A percentile compares a stretch with the other conserved stretches of the same genome.
These are phyloP conservation scores for Quercus aquifolioides DNA, from an alignment of 306 rosid species.

Conservation along the genomic window DNA sequence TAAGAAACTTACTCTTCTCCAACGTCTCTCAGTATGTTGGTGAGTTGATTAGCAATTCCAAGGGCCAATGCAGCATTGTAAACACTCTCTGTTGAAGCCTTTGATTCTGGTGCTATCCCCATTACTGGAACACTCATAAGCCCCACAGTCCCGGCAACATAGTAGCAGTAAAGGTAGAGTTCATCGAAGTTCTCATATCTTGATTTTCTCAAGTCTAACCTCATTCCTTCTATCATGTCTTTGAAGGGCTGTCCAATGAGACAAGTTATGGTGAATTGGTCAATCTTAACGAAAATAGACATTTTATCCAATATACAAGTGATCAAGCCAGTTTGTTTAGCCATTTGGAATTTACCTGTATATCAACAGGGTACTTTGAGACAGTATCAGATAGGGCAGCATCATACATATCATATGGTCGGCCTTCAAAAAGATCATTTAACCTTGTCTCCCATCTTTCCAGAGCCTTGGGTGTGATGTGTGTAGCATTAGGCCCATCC, in stretches of 20 bases:
- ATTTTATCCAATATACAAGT: too few relatives aligned
- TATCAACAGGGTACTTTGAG: slow-evolving; percentile 75
- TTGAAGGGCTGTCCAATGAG: slow-evolving; percentile 67
- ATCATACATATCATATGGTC: slow-evolving; percentile 92
- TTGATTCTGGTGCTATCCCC: slow-evolving; percentile 84
- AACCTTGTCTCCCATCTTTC: slow-evolving; percentile 85
- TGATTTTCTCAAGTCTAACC: slow-evolving; percentile 79
- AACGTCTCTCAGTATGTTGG: slow-evolving; percentile 94
- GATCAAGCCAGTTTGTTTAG: too few relatives aligned
- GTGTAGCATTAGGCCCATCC: slow-evolving; percentile 96
- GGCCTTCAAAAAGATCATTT: slow-evolving; percentile 68
- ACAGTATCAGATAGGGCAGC: slow-evolving; percentile 91
- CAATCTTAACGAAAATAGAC: too few relatives aligned
- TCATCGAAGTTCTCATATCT: slow-evolving; percentile 86
- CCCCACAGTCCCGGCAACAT: slow-evolving; percentile 98
- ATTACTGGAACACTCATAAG: slow-evolving; percentile 99
- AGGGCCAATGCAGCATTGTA: slow-evolving; percentile 93
- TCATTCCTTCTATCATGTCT: slow-evolving; percentile 99
- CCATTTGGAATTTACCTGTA: slow-evolving; percentile 57
- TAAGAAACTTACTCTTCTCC: slow-evolving; percentile 89
- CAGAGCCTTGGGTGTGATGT: slow-evolving; percentile 88
- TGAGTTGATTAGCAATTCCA: slow-evolving; percentile 96
- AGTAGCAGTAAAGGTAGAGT: slow-evolving; percentile 93
- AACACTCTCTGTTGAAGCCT: slow-evolving; percentile 71
- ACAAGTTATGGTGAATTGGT: slow-evolving; percentile 3